These are phyloP conservation scores for Botryobasidium botryosum DNA, from an alignment of 768 basidiomycete species.

Conservation along the genomic window DNA sequence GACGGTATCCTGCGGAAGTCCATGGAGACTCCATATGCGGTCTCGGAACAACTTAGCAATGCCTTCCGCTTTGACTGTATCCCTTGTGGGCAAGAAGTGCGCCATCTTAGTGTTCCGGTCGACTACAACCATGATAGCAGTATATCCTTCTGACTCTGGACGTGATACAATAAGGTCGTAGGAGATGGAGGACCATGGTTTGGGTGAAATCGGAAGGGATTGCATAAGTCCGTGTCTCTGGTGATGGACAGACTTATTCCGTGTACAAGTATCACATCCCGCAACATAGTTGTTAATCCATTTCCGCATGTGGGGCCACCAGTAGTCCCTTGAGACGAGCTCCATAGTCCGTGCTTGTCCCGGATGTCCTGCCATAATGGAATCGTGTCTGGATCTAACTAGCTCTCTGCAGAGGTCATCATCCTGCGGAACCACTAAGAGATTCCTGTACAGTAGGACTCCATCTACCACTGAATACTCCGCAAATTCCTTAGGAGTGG, in stretches of 20 bases:
- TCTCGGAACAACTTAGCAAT: conserved; percentile 26
- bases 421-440: conserved; percentile 1
- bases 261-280: conserved; percentile 6
- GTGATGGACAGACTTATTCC: neutral
- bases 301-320: conserved; percentile 10
- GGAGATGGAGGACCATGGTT: conserved; percentile 4
- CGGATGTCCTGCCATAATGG: conserved; percentile 12
- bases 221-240: conserved; percentile 2
- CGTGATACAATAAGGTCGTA: conserved; percentile 13
- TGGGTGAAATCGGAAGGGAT: conserved; percentile 5
- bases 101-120: conserved; percentile 9
- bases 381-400: no score
- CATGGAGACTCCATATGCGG: conserved; percentile 18
- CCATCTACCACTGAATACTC: neutral
- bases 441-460: neutral
- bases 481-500: no score
- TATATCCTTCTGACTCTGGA: conserved; percentile 13
- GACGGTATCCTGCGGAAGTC: neutral
- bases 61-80: conserved; percentile 18
- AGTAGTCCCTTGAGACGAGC: conserved; percentile 11
- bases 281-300: conserved; percentile 15
- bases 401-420: neutral
- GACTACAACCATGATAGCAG: conserved; percentile 9
- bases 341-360: conserved; percentile 13
- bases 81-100: conserved; percentile 18